A percentile compares a stretch with the other conserved stretches of the same genome.
Evolutionary conservation across 371 early-diverging fungal genomes (phyloP).

Genomic region (Rhizopus stolonifer): DNA sequence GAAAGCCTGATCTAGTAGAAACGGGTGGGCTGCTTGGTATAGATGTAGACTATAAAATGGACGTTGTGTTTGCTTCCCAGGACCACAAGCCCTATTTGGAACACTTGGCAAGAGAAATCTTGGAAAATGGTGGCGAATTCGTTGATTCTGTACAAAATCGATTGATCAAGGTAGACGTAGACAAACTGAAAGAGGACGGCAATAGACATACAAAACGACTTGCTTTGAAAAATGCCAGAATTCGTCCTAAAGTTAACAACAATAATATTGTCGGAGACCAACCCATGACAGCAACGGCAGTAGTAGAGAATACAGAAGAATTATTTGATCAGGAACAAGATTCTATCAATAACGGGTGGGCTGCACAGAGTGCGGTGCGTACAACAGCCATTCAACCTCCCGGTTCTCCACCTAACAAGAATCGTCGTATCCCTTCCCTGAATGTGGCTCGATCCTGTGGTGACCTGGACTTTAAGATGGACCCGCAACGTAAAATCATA

Average conservation of each 20-base stretch:
- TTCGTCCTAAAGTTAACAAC: constrained; percentile 48
- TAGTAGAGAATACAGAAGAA: background rate
- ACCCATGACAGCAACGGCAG: background rate
- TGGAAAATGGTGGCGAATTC: constrained; percentile 68
- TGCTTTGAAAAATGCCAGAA: constrained; percentile 60
- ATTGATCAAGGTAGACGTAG: constrained; percentile 60
- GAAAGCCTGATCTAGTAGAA: constrained; percentile 15
- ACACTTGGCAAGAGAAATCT: constrained; percentile 60
- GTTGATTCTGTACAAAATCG: constrained; percentile 63
- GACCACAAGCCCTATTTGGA: constrained; percentile 69
- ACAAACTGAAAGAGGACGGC: constrained; percentile 45
- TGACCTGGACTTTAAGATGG: constrained; percentile 65
- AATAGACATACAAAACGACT: constrained; percentile 53
- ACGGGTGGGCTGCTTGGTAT: constrained; percentile 17
- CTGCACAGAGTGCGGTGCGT: constrained; percentile 34
- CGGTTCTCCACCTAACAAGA: constrained; percentile 30
- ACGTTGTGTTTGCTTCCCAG: constrained; percentile 62
- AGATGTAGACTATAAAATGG: constrained; percentile 50
- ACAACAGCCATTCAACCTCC: constrained; percentile 22
- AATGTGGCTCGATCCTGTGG: constrained; percentile 67
- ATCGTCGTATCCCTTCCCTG: constrained; percentile 49
- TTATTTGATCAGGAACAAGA: background rate
- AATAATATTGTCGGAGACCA: constrained; percentile 6
- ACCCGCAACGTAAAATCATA: constrained; percentile 52
- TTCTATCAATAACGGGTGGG: constrained; percentile 14